Percentiles rank a stretch among this genome's conserved stretches.
phyloP scores from a whole-genome alignment of 179 eudicot species.

The Beta macrorhiza region DNA sequence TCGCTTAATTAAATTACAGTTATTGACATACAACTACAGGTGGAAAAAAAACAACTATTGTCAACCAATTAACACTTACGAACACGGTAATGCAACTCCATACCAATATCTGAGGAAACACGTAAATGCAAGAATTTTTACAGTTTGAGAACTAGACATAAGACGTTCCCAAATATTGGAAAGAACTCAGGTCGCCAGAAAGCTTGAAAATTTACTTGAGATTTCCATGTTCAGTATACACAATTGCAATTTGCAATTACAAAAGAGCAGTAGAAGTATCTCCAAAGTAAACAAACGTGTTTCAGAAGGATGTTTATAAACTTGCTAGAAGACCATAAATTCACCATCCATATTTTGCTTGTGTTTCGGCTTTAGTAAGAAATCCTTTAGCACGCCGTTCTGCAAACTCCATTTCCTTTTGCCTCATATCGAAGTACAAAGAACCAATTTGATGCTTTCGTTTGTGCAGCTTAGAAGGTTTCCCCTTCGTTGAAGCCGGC shows the following conservation, averaged over 20 bases:
- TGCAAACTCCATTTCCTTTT: constrained; percentile 75
- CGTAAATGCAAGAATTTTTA: not conserved
- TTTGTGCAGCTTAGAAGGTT: constrained; percentile 83
- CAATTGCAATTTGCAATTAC: constrained; percentile 1
- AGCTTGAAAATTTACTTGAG: not conserved
- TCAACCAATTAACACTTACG: too few relatives aligned
- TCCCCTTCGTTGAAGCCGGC: constrained; percentile 77
- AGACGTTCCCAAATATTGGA: not conserved
- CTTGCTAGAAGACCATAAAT: not conserved
- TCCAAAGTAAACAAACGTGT: not conserved
- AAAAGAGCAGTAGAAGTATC: not conserved
- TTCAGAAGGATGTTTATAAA: not conserved
- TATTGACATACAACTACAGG: too few relatives aligned
- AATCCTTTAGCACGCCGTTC: constrained; percentile 82
- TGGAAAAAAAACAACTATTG: too few relatives aligned
- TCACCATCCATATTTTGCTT: constrained; percentile 98
- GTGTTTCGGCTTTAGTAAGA: constrained; percentile 96
- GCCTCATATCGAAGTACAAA: constrained; percentile 73
- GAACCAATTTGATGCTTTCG: constrained; percentile 94
- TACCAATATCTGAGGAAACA: not conserved
- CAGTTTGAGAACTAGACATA: not conserved
- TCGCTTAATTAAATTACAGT: too few relatives aligned
- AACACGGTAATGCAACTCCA: not conserved
- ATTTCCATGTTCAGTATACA: too few relatives aligned
- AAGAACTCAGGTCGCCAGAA: not conserved